Conservation (phyloP, 2,329 filamentous ascomycete species). For the Metarhizium sp. region DNA sequence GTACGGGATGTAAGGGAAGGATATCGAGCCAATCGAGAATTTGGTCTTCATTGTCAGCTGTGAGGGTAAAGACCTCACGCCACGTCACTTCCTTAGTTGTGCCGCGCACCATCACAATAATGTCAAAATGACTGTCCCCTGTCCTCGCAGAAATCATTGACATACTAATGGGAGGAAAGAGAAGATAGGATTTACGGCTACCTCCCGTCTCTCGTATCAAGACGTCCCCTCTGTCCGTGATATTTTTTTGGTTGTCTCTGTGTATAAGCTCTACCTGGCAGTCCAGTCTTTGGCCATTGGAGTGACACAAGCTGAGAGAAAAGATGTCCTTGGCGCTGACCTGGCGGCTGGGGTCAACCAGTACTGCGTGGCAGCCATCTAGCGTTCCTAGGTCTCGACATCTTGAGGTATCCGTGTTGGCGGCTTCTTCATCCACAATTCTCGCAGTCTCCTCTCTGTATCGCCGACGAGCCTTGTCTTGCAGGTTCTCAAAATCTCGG, state of each 20-base stretch:
- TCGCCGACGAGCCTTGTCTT: slow-evolving; percentile 63
- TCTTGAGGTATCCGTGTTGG: slow-evolving; percentile 70
- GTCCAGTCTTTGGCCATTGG: slow-evolving; percentile 79
- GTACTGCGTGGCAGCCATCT: slow-evolving; percentile 57
- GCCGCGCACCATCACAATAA: slow-evolving; percentile 83
- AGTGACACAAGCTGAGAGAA: slow-evolving; percentile 74
- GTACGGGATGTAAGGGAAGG: slow-evolving; percentile 45
- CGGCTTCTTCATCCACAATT: slow-evolving; percentile 73
- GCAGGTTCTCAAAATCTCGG: slow-evolving; percentile 57
- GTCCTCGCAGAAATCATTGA: slow-evolving; percentile 68
- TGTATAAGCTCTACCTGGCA: slow-evolving; percentile 83
- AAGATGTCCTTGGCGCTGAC: slow-evolving; percentile 89
- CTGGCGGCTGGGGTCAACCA: slow-evolving; percentile 66
- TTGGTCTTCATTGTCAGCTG: slow-evolving; percentile 66
- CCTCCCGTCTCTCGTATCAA: slow-evolving; percentile 84
- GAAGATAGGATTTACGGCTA: slow-evolving; percentile 63
- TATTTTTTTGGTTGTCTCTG: slow-evolving; percentile 65
- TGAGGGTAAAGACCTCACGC: slow-evolving; percentile 76
- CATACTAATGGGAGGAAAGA: slow-evolving; percentile 81
- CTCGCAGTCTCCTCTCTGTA: slow-evolving; percentile 61
- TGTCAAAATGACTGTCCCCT: slow-evolving; percentile 59
- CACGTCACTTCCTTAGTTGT: slow-evolving; percentile 57
- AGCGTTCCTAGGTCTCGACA: slow-evolving; percentile 73
- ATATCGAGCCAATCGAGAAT: slow-evolving; percentile 82
- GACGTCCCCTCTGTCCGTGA: slow-evolving; percentile 67